phyloP scores from a whole-genome alignment of 768 basidiomycete species.

The Collybiopsis luxurians region DNA sequence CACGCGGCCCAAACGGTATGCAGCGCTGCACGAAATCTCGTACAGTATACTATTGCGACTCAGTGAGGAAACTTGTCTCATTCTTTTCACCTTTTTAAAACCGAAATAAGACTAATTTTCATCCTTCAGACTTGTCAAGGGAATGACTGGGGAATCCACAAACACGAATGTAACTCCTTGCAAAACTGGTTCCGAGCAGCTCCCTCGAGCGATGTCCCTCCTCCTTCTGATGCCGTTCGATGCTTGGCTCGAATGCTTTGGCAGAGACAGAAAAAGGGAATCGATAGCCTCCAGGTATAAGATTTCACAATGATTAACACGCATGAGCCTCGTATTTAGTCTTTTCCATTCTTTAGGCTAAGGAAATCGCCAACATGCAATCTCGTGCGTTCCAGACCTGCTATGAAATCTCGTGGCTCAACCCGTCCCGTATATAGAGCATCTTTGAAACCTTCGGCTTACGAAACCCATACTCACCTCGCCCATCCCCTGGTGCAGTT shows the following conservation, averaged over 20 bases:
- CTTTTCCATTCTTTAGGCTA: constrained; percentile 37
- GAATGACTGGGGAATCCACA: constrained; percentile 73
- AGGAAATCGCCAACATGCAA: constrained; percentile 67
- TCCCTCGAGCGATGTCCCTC: constrained; percentile 39
- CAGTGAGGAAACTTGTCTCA: constrained; percentile 45
- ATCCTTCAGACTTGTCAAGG: constrained; percentile 61
- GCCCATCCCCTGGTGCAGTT: constrained; percentile 76
- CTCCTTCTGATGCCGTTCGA: constrained; percentile 79
- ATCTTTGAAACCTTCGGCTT: constrained; percentile 43
- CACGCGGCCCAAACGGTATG: constrained; percentile 35
- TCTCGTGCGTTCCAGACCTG: constrained; percentile 49
- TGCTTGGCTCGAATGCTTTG: constrained; percentile 77
- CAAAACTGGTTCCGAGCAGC: constrained; percentile 52
- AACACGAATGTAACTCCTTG: constrained; percentile 73
- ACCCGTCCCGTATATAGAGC: constrained; percentile 47
- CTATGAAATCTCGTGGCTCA: background rate
- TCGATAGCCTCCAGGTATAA: constrained; percentile 55
- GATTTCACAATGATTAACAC: background rate
- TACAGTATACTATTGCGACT: constrained; percentile 70
- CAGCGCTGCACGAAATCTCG: constrained; percentile 77
- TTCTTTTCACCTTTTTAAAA: background rate
- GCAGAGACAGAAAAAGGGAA: constrained; percentile 54
- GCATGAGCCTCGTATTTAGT: background rate
- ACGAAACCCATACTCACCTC: constrained; percentile 63
- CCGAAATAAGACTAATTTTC: background rate